phyloP scores from a whole-genome alignment of 2,329 filamentous ascomycete species.

The Arthrobotrys megalospora region DNA sequence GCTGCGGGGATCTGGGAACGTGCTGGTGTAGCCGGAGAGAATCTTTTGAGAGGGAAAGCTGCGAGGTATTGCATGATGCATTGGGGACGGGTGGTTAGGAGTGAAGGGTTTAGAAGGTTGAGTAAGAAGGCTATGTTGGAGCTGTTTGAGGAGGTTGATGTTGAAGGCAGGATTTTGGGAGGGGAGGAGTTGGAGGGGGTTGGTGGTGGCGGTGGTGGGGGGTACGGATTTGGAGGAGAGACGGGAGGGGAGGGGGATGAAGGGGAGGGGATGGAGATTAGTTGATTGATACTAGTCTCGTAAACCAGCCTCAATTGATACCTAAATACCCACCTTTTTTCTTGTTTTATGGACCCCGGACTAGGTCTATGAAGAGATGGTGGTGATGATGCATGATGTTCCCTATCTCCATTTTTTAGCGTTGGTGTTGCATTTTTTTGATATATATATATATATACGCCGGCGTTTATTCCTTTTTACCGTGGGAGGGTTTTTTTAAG shows the following conservation, averaged over 20 bases:
- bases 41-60: slow-evolving; percentile 91
- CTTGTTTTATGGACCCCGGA: neutral
- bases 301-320: no score
- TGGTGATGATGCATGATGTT: slow-evolving; percentile 1
- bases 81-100: slow-evolving; percentile 94
- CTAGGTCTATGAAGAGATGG: neutral
- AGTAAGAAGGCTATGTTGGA: slow-evolving; percentile 86
- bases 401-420: slow-evolving; percentile 20
- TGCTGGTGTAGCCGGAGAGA: slow-evolving; percentile 88
- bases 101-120: slow-evolving; percentile 85
- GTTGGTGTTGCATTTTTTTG: slow-evolving; percentile 56
- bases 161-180: slow-evolving; percentile 89
- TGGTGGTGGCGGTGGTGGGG: slow-evolving; percentile 71
- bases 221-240: slow-evolving; percentile 37
- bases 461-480: slow-evolving; percentile 30
- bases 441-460: slow-evolving; percentile 4
- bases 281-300: slow-evolving; percentile 4
- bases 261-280: slow-evolving; percentile 54
- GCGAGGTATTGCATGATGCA: slow-evolving; percentile 91
- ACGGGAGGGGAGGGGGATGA: slow-evolving; percentile 29
- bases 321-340: neutral
- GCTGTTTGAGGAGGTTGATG: slow-evolving; percentile 92
- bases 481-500: neutral
- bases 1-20: slow-evolving; percentile 97
- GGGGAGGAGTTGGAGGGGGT: slow-evolving; percentile 84